A percentile compares a stretch with the other conserved stretches of the same genome.
Evolutionary conservation across 495 filamentous ascomycete genomes (phyloP).

Genomic region (Penicilliopsis zonata): DNA sequence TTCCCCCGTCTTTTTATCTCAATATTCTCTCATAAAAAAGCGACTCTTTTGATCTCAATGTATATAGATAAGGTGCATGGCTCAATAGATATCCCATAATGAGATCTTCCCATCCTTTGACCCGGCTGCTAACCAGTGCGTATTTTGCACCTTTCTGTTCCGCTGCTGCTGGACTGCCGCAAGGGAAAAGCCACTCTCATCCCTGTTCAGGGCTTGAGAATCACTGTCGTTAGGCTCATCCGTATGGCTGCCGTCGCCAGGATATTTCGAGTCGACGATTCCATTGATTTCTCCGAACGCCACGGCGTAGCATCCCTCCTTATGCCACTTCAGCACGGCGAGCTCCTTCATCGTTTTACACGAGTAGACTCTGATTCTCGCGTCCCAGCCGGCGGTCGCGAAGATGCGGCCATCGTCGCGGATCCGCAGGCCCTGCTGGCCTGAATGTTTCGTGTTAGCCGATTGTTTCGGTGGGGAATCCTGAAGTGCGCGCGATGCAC

Average conservation of each 20-base stretch:
- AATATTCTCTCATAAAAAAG: not conserved
- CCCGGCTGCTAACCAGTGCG: slow-evolving; percentile 84
- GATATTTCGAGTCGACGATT: not conserved
- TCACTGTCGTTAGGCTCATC: not conserved
- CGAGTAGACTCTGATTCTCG: slow-evolving; percentile 67
- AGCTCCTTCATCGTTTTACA: slow-evolving; percentile 73
- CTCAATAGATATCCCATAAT: slow-evolving; percentile 88
- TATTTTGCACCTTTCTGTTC: slow-evolving; percentile 48
- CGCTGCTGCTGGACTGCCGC: slow-evolving; percentile 48
- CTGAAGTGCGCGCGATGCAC: slow-evolving; percentile 13
- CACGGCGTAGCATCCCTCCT: slow-evolving; percentile 76
- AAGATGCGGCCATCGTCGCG: slow-evolving; percentile 74
- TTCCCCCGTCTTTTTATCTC: slow-evolving; percentile 1
- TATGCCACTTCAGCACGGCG: slow-evolving; percentile 93
- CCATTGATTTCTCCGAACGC: slow-evolving; percentile 49
- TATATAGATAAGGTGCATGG: slow-evolving; percentile 14
- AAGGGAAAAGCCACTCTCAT: slow-evolving; percentile 14
- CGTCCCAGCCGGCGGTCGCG: slow-evolving; percentile 91
- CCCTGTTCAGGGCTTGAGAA: slow-evolving; percentile 3
- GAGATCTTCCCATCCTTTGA: slow-evolving; percentile 94
- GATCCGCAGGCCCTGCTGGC: slow-evolving; percentile 72
- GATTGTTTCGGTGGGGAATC: slow-evolving; percentile 44
- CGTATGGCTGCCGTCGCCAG: not conserved
- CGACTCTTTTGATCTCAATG: slow-evolving; percentile 7
- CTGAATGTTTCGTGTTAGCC: slow-evolving; percentile 72